Evolutionary conservation across 2,329 filamentous ascomycete genomes (phyloP), one percentile per base, ranked within the genome.

Genomic region (Pleochaeta shiraiana): DNA sequence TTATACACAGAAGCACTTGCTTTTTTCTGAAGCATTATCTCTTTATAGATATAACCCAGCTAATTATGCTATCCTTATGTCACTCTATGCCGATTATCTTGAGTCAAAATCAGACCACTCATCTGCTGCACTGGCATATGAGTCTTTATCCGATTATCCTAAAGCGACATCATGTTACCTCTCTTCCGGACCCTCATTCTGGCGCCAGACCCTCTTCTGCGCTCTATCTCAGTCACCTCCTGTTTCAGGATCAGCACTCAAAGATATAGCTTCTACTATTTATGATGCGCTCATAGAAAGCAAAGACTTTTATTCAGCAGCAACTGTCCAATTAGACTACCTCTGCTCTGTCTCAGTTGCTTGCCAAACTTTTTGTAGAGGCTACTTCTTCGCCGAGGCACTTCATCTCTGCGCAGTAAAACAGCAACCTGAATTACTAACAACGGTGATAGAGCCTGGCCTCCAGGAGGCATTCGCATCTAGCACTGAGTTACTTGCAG

Each of bases 61-160:
- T 16, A 84, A 83, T 12, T 80, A 90, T 34, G 78, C 78, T 14
- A 78, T 80, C 21, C 81, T 96, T 57, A 95, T 88, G 62, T 78
- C 81, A 37, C 79, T 93, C 39, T 95, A 95, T 71, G 93, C 91
- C 61, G 79, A 83, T 66, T 80, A 90, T 69, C 84, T 98, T 28
- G 84, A 86, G 71, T 80, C 81, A 1, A 82, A 81, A 63, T 95
- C 90, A 26, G 81, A 84, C 30, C 88, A 88, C 76, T 86, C 87
- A 69, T 90, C 96, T 73, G 92, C 93, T 21, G 93, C 89, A 6
- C 81, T 96, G 69, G 87, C 90, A 3, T 95, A 95, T 74, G 93
- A 97, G 73, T 95, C 86, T 24, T 83, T 98, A 11, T 76, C 78
- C 14, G 83, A 91, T 72, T 89, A 88, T 71, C 72, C 77, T 24